Base-by-base conservation (phyloP, 352 stramenopile species). In the Elongisporangium senticosum region DNA sequence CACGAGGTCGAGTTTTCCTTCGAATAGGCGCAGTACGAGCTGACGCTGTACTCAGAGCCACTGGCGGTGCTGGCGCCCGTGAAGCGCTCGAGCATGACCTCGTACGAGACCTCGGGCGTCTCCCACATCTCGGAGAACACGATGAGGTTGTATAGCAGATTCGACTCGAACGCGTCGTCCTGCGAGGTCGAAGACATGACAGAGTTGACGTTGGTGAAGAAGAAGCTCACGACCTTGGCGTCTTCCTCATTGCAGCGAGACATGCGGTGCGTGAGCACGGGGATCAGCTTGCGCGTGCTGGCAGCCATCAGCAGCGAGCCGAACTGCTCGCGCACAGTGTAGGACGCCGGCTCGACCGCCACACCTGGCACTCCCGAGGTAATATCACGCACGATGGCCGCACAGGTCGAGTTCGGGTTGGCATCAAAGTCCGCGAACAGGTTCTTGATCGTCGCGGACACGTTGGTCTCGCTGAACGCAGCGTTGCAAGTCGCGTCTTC, bases 111-210 rank as follows among this genome's bases (percentile, higher is more conserved):
- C 50, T 73, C 47, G 0, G 77, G 77, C 13, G 15, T 66, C 17
- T 81, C 72, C 72, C 75, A 87, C 62, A 83, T 78, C 49, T 87
- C 77, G 1, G 74, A 85, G 52, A 72, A 78, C 4, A 72, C 65
- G 15, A 87, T 64, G n/a, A 83, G 61, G 43, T 83, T 66, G 54
- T 85, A 77, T 6, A 81, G 62, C 15, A 83, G 56, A 2, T 43
- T 69, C 1, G 71, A 79, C 19, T 59, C n/a, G 23, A 66, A 71
- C 0, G 51, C 63, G 14, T 51, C 40, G n/a, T 79, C 74, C 47
- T 78, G 28, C 20, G n/a, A 56, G 11, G 56, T 7, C 0, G 19
- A 28, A 0, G 23, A 4, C 5, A 63, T 2, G 15, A 51, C 26
- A 1, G 7, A 19, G 20, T 64, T 55, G 19, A 69, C n/a, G 2